Evolutionary conservation across 108 stramenopile species (phyloP).

Genomic region (Phaeodactylum tricornutum): DNA sequence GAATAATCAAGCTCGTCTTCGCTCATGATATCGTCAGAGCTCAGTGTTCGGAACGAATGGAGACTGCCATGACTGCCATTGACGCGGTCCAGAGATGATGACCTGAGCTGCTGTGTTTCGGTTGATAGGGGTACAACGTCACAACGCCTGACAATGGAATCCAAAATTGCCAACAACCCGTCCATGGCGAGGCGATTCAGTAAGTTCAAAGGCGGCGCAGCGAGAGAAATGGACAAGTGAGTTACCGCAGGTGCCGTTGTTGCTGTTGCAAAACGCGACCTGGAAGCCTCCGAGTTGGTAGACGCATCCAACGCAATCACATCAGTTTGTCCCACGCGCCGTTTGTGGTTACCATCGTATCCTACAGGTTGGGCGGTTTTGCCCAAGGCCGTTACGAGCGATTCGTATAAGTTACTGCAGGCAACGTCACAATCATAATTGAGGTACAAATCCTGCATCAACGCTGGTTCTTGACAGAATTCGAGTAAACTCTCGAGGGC

Average conservation of each 20-base stretch:
- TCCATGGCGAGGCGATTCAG: slow-evolving; percentile 80
- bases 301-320: too few species aligned
- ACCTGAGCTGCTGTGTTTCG: too few species aligned
- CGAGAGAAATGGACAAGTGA: background rate
- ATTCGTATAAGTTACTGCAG: slow-evolving; percentile 93
- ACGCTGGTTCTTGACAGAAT: slow-evolving; percentile 86
- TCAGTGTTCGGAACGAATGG: too few species aligned
- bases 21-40: too few species aligned
- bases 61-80: too few species aligned
- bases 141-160: slow-evolving; percentile 70
- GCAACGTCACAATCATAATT: slow-evolving; percentile 97
- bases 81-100: too few species aligned
- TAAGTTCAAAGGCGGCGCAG: slow-evolving; percentile 42
- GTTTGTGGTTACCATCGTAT: too few species aligned
- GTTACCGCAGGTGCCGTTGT: slow-evolving; percentile 2
- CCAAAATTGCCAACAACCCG: slow-evolving; percentile 81
- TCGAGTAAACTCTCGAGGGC: slow-evolving; percentile 89
- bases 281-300: too few species aligned
- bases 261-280: too few species aligned
- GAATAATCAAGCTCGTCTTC: background rate
- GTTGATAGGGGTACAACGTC: too few species aligned
- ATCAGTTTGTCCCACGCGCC: too few species aligned
- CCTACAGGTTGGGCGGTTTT: slow-evolving; percentile 36
- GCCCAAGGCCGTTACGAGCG: slow-evolving; percentile 55
- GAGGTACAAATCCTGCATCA: slow-evolving; percentile 91